Evolutionary conservation across 371 early-diverging fungal species (phyloP), one percentile per base, ranked within the genome.

Genomic region (Sporodiniella umbellata): DNA sequence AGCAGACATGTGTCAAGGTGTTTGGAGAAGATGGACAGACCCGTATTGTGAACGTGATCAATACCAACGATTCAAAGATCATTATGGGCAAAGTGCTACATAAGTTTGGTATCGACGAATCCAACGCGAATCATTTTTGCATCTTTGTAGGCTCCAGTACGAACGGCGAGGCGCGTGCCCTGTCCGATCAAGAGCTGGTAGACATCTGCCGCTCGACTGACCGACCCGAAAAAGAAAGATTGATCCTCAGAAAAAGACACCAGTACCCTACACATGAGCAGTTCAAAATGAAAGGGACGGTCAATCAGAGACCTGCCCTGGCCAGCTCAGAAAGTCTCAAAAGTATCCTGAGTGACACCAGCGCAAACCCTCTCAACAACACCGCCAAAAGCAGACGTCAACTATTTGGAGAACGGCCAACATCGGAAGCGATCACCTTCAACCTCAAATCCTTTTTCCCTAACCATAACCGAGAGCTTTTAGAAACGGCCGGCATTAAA

Each of bases 321-420:
- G 35, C 1, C 8, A n/a, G 14, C 35, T n/a, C 8, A 14, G 35
- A 35, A 4, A 35, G 35, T 35, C n/a, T 35, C 8, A 14, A 35
- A 11, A 35, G 35, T 14, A 5, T 35, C 11, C 4, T n/a, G 4
- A 35, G 35, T 35, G n/a, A n/a, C 35, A 35, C n/a, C 15, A 35
- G 14, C n/a, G 5, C 15, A 5, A 11, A 35, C n/a, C 35, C 1
- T n/a, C 35, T n/a, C 5, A 35, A 56, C 6, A 61, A 35, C 15
- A 35, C 35, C n/a, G n/a, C 35, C 7, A 35, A 35, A 14, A 35
- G 48, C 14, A 37, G 62, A 10, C 38, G 62, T 24, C 65, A 68
- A 28, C 89, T 95, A 63, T 93, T 97, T 64, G 95, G 94, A 26
- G 92, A 94, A 64, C 88, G 96, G 8, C 98, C 98, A 2, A 92